Conservation (phyloP, 345 rosid species). For the Populus ilicifolia region DNA sequence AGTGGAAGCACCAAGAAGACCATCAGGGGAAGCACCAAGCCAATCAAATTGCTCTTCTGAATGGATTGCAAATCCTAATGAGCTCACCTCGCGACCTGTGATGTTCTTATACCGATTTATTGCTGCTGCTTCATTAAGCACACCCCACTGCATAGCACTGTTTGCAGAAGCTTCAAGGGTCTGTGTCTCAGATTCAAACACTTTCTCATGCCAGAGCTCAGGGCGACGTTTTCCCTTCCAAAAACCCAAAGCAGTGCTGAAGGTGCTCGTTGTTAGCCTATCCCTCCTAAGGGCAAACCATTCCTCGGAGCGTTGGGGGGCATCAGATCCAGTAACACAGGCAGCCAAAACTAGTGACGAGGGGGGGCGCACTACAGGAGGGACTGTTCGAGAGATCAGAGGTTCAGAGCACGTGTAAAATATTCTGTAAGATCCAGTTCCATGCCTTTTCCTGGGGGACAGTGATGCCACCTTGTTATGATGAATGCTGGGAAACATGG, state of each 20-base stretch:
- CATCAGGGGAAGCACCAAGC: slow-evolving; percentile 97
- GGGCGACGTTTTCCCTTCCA: slow-evolving; percentile 79
- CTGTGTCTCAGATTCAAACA: slow-evolving; percentile 42
- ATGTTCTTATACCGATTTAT: slow-evolving; percentile 66
- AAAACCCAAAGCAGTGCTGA: slow-evolving; percentile 87
- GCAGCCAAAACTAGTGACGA: slow-evolving; percentile 43
- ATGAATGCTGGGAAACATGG: slow-evolving; percentile 29
- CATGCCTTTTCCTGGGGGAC: slow-evolving; percentile 21
- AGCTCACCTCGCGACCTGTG: slow-evolving; percentile 64
- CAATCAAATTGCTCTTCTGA: slow-evolving; percentile 50
- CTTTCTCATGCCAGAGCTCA: slow-evolving; percentile 94
- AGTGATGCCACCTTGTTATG: slow-evolving; percentile 13
- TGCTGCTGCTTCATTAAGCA: slow-evolving; percentile 66
- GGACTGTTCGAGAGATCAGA: slow-evolving; percentile 21
- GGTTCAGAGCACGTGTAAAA: slow-evolving; percentile 31
- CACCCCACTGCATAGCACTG: slow-evolving; percentile 84
- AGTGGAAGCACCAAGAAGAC: slow-evolving; percentile 83
- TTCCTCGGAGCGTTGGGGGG: slow-evolving; percentile 84
- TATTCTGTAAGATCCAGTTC: slow-evolving; percentile 19
- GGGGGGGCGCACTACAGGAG: slow-evolving; percentile 33
- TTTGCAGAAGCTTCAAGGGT: slow-evolving; percentile 32
- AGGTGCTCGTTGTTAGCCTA: slow-evolving; percentile 86
- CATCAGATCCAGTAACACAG: slow-evolving; percentile 41
- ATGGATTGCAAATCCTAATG: slow-evolving; percentile 77
- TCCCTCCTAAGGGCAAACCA: slow-evolving; percentile 85